Evolutionary conservation across 257 asterid species (phyloP).

Genomic region (Solanum lycopersicoides): DNA sequence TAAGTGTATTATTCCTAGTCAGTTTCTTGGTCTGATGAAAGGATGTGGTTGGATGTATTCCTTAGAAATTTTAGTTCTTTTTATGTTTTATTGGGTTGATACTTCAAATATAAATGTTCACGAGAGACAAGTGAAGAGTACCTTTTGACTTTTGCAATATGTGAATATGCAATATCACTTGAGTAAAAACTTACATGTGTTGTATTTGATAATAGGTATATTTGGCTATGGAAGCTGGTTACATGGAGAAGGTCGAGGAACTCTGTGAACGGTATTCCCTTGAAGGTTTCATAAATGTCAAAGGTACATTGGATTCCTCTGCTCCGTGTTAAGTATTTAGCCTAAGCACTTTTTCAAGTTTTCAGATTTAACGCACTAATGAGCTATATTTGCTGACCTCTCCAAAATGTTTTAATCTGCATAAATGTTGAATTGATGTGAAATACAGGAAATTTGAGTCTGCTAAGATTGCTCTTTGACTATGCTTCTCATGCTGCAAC

Average conservation of each 20-base stretch:
- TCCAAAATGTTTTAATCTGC: not conserved
- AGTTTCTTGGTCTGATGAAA: not conserved
- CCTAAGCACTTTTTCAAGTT: not conserved
- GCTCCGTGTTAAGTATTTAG: not conserved
- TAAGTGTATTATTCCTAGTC: not conserved
- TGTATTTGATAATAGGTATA: constrained; percentile 47
- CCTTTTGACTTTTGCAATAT: not conserved
- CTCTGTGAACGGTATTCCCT: constrained; percentile 73
- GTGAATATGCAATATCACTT: not conserved
- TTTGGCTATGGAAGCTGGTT: constrained; percentile 98
- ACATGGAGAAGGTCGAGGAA: constrained; percentile 85
- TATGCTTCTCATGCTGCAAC: not conserved
- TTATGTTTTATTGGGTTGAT: not conserved
- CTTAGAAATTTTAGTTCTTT: not conserved
- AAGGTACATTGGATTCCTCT: constrained; percentile 39
- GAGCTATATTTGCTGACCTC: not conserved
- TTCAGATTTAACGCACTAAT: not conserved
- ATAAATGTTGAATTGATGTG: not conserved
- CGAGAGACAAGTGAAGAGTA: not conserved
- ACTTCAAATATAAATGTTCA: not conserved
- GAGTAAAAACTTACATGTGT: not conserved
- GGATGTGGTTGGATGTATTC: not conserved
- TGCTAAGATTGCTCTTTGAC: not conserved
- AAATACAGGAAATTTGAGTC: not conserved
- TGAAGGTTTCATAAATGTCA: constrained; percentile 52